These are phyloP conservation scores for Venustampulla echinocandica DNA, from an alignment of 495 filamentous ascomycete species.

Conservation along the genomic window DNA sequence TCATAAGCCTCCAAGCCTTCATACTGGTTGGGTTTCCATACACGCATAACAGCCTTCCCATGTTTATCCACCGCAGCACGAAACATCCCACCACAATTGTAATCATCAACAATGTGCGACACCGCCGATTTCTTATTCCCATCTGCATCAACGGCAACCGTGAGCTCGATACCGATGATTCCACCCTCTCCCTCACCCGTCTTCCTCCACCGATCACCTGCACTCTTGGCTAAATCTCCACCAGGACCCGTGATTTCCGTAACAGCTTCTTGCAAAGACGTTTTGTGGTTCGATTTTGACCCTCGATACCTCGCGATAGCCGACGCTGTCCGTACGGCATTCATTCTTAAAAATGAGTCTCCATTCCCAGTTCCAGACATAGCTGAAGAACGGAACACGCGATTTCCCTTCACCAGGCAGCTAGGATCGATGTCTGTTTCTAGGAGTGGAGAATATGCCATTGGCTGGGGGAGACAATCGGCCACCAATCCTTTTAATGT, in stretches of 20 bases:
- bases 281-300: slow-evolving; percentile 16
- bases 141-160: slow-evolving; percentile 33
- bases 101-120: slow-evolving; percentile 44
- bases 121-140: slow-evolving; percentile 21
- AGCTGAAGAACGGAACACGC: slow-evolving; percentile 48
- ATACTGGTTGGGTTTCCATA: slow-evolving; percentile 37
- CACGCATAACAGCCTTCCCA: slow-evolving; percentile 52
- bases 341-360: slow-evolving; percentile 69
- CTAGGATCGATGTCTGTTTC: slow-evolving; percentile 4
- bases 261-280: slow-evolving; percentile 42
- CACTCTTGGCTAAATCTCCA: slow-evolving; percentile 69
- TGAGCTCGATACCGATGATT: slow-evolving; percentile 75
- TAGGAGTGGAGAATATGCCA: slow-evolving; percentile 17
- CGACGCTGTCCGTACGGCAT: slow-evolving; percentile 62
- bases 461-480: slow-evolving; percentile 44
- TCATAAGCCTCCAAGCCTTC: slow-evolving; percentile 26
- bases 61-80: slow-evolving; percentile 64
- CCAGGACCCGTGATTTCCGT: slow-evolving; percentile 55
- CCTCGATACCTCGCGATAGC: slow-evolving; percentile 58
- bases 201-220: slow-evolving; percentile 64
- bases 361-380: slow-evolving; percentile 86
- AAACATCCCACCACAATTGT: slow-evolving; percentile 90
- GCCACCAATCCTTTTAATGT: slow-evolving; percentile 34
- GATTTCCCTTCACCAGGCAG: slow-evolving; percentile 5
- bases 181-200: slow-evolving; percentile 80